Evolutionary conservation across 768 basidiomycete species (phyloP), one percentile per base, ranked within the genome.

Genomic region (Tylopilus subfusipes): DNA sequence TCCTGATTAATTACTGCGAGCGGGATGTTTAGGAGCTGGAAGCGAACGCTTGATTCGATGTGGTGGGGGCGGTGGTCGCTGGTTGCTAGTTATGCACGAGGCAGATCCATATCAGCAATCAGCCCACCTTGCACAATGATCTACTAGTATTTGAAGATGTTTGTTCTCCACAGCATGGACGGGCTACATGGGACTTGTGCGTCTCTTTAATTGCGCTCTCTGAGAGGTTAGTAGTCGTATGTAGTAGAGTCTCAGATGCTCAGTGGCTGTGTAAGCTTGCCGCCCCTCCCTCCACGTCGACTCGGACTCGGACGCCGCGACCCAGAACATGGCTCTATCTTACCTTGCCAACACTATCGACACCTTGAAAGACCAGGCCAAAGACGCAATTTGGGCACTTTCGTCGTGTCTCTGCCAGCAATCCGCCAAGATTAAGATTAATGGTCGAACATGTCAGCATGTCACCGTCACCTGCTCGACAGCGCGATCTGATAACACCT

Each of bases 391-490:
- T 13, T 89, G 83, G 79, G 89, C 88, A 10, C 72, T 95, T 24
- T 84, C 91, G 0, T 88, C 88, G 12, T 91, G 90, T 70, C 69
- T 90, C 36, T 92, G 86, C 73, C 82, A 84, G 66, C 87, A 84
- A 67, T 82, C 90, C 42, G 87, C 93, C 16, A 92, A 85, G 55
- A 79, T 98, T 55, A 97, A 98, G 76, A 94, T 99, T 57, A 97
- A 96, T 62, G 96, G 96, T 34, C 82, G 96, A 61, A 90, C 92
- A 38, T 98, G 90, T 91, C 62, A 78, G 86, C 80, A 53, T 45
- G 16, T 50, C n/a, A n/a, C 21, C 30, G 47, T 56, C 43, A 29
- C 45, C 19, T 51, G 29, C 51, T 50, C 34, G 2, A n/a, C 42
- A 39, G 29, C 44, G 45, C 50, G 50, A 42, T 13, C 43, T 56